Conservation (phyloP, 148 eudicot genomes). For the Tetragonia tetragonoides region DNA sequence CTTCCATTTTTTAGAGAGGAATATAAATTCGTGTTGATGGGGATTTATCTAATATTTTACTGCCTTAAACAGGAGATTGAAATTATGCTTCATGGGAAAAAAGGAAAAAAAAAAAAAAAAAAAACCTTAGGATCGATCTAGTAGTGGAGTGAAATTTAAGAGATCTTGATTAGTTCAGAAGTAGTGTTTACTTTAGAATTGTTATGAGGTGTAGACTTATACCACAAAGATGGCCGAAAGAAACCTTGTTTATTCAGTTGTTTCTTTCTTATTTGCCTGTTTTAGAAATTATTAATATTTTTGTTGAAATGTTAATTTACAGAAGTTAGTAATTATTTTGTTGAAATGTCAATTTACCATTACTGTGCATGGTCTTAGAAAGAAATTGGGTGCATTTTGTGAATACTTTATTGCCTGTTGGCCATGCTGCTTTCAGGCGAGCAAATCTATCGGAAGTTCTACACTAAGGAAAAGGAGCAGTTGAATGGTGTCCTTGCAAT, state of each 20-base stretch:
- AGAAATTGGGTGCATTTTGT: background rate
- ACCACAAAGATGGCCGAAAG: background rate
- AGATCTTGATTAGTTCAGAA: background rate
- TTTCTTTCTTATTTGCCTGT: background rate
- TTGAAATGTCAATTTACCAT: background rate
- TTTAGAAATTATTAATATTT: background rate
- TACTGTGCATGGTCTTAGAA: background rate
- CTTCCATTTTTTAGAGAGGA: background rate
- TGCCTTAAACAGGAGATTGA: too few relatives aligned
- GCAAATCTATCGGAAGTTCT: constrained; percentile 66
- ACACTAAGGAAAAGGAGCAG: constrained; percentile 71
- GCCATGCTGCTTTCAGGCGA: constrained; percentile 45
- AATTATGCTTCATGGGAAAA: background rate
- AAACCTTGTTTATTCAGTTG: background rate
- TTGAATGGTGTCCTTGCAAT: constrained; percentile 77
- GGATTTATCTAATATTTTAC: background rate
- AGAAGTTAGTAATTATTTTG: background rate
- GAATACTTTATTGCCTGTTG: background rate
- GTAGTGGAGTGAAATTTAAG: background rate
- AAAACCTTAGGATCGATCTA: too few relatives aligned
- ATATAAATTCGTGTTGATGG: background rate
- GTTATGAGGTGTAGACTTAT: background rate
- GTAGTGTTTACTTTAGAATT: background rate
- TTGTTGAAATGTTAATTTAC: background rate
- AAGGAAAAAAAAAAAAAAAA: too few relatives aligned